Percentiles rank a stretch among this genome's conserved stretches.
Evolutionary conservation across 2,329 filamentous ascomycete species (phyloP).

Genomic region (Byssoonygena ceratinophila): DNA sequence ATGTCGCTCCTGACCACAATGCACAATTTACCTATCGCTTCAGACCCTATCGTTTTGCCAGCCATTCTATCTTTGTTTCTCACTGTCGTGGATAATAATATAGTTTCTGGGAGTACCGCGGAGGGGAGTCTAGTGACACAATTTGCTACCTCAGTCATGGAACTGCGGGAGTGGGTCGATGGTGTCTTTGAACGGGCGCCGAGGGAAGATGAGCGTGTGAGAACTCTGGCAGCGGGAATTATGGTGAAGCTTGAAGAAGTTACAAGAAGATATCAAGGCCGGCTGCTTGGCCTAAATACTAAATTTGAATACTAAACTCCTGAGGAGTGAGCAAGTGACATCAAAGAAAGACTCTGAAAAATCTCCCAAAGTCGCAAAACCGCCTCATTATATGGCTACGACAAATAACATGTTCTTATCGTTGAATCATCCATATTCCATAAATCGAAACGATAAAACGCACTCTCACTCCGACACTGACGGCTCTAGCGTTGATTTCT

Average conservation of each 20-base stretch:
- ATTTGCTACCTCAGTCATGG: constrained; percentile 65
- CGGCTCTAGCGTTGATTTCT: constrained; percentile 50
- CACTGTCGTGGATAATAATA: constrained; percentile 70
- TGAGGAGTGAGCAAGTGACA: no score
- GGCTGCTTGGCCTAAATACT: constrained; percentile 60
- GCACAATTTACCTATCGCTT: constrained; percentile 42
- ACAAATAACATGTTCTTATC: no score
- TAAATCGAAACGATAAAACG: no score
- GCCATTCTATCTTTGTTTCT: constrained; percentile 70
- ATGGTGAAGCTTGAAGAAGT: constrained; percentile 73
- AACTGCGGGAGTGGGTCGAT: constrained; percentile 78
- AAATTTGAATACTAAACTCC: constrained; percentile 33
- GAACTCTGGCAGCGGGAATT: constrained; percentile 60
- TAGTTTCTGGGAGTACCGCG: constrained; percentile 38
- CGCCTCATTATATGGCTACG: no score
- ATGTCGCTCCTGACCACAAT: constrained; percentile 72
- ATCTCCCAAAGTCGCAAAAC: no score
- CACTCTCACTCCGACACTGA: background rate
- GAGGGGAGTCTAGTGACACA: constrained; percentile 62
- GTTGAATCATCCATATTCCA: no score
- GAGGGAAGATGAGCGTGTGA: constrained; percentile 33
- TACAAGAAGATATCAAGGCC: constrained; percentile 66
- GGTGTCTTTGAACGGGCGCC: constrained; percentile 55
- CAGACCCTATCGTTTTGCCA: constrained; percentile 57
- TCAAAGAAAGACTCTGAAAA: no score